Base-by-base conservation (phyloP, 768 basidiomycete species). In the Rhodotorula sphaerocarpa region DNA sequence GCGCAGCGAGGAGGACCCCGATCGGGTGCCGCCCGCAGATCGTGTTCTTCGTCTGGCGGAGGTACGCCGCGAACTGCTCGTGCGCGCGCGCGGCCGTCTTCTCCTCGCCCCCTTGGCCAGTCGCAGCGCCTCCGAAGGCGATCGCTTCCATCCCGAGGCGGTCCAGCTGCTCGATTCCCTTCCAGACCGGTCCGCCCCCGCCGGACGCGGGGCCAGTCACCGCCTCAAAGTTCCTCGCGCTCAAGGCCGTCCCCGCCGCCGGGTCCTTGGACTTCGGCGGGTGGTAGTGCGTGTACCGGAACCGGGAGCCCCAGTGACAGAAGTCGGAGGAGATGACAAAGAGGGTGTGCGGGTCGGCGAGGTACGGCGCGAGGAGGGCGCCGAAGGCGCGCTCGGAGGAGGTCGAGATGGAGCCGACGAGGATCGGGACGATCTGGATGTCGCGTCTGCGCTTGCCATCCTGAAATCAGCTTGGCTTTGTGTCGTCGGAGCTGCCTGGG, bases 21-120 rank as follows among this genome's bases (percentile, higher is more conserved):
- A 99, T 96, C 1, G 95, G 90, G 71, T 96, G 91, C 43, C 95
- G 80, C 5, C 95, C 95, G 73, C 95, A 99, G 48, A 99, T 95
- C 1, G 95, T 97, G 77, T 99, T 99, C 77, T 85, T 83, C 39
- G 89, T 92, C 61, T 79, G 76, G 18, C 77, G 73, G 3, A 90
- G 80, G 73, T 91, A 90, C 10, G 78, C 77, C 3, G 82, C 78
- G 71, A 91, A 92, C 27, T 78, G 74, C 6, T 65, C 65, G 70
- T 90, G 88, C 0, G 85, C 82, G 6, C 7, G 5, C 39, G 52
- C 28, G 14, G 66, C 43, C 3, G 21, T 0, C 36, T 57, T 60
- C 15, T 78, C 75, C 12, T 74, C 74, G 1, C 82, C 82, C 34
- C 77, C n/a, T n/a, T n/a, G n/a, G 33, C 41, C 34, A 5, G 82